phyloP scores from a whole-genome alignment of 2,329 filamentous ascomycete species.

The Cladophialophora immunda region DNA sequence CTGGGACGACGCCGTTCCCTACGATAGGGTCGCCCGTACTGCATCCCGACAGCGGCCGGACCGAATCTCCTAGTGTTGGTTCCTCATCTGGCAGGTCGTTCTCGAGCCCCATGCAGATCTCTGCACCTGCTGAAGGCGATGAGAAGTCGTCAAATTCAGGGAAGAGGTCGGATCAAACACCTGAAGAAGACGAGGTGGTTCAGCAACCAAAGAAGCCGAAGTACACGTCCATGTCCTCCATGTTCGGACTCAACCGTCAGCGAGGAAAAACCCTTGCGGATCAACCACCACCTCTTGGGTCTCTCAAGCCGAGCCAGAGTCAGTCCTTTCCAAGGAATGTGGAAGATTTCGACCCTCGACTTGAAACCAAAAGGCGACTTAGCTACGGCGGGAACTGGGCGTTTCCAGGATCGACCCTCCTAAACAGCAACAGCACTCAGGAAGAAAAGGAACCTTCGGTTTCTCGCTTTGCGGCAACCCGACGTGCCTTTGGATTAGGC shows the following conservation, averaged over 20 bases:
- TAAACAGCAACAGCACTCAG: conserved; percentile 49
- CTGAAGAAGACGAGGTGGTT: conserved; percentile 27
- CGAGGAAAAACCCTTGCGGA: conserved; percentile 68
- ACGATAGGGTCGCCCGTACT: conserved; percentile 34
- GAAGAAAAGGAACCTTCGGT: conserved; percentile 46
- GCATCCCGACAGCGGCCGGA: conserved; percentile 45
- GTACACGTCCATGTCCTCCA: conserved; percentile 49
- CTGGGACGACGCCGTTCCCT: conserved; percentile 31
- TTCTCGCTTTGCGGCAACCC: conserved; percentile 44
- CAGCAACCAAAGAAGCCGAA: conserved; percentile 35
- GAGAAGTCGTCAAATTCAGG: conserved; percentile 46
- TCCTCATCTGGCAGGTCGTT: conserved; percentile 57
- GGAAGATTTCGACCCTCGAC: conserved; percentile 61
- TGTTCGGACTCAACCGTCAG: conserved; percentile 67
- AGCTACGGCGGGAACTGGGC: conserved; percentile 67
- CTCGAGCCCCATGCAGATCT: conserved; percentile 56
- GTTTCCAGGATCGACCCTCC: conserved; percentile 53
- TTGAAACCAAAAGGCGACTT: conserved; percentile 59
- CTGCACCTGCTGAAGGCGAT: conserved; percentile 49
- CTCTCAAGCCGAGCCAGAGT: conserved; percentile 67
- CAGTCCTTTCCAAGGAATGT: conserved; percentile 69
- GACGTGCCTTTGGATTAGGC: conserved; percentile 50
- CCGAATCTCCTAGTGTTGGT: conserved; percentile 54
- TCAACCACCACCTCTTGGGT: conserved; percentile 65
- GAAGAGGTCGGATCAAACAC: conserved; percentile 37